phyloP scores from a whole-genome alignment of 371 early-diverging fungal genomes.

The Syncephalastrum contaminatum region DNA sequence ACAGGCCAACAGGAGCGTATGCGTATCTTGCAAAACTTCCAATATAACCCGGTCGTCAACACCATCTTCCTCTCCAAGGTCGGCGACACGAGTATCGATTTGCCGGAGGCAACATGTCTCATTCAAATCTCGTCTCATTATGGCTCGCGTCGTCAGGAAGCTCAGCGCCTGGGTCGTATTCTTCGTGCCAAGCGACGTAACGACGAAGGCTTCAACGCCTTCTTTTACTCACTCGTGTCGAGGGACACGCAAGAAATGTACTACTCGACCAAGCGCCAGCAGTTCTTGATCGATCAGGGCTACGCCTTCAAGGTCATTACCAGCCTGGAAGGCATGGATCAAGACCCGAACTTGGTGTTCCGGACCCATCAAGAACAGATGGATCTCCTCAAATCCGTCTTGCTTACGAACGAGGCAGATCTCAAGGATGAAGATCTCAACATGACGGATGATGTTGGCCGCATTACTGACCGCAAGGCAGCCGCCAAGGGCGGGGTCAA shows the following conservation, averaged over 20 bases:
- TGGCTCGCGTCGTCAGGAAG: slow-evolving; percentile 99
- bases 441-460: slow-evolving; percentile 41
- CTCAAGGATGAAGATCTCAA: slow-evolving; percentile 58
- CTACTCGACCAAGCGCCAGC: slow-evolving; percentile 98
- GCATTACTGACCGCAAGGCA: slow-evolving; percentile 43
- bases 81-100: slow-evolving; percentile 99
- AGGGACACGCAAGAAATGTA: slow-evolving; percentile 99
- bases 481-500: slow-evolving; percentile 40
- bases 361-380: slow-evolving; percentile 80
- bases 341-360: slow-evolving; percentile 71
- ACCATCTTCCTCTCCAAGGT: slow-evolving; percentile 99
- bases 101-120: slow-evolving; percentile 99
- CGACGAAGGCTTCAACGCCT: slow-evolving; percentile 96
- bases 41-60: slow-evolving; percentile 90
- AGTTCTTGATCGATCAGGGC: slow-evolving; percentile 99
- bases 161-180: slow-evolving; percentile 97
- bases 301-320: slow-evolving; percentile 98
- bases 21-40: slow-evolving; percentile 95
- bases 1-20: slow-evolving; percentile 96
- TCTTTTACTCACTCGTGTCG: slow-evolving; percentile 97
- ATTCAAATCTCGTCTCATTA: slow-evolving; percentile 99
- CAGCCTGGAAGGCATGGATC: slow-evolving; percentile 79
- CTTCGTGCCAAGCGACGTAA: slow-evolving; percentile 97
- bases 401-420: slow-evolving; percentile 81
- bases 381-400: slow-evolving; percentile 86